Conservation (phyloP, 179 eudicot species). For the Carnegiea gigantea region DNA sequence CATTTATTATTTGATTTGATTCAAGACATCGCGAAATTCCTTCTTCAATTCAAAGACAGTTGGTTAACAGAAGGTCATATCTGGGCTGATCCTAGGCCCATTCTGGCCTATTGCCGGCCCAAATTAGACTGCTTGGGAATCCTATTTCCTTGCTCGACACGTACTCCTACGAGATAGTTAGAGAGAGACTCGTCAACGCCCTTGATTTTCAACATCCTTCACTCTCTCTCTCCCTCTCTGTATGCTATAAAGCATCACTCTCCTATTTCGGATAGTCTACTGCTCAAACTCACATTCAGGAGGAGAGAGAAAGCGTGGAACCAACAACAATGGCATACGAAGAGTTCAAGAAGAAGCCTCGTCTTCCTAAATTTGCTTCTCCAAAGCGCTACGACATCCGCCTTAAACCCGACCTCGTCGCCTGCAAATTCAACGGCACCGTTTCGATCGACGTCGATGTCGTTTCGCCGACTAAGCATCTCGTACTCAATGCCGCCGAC, state of each 20-base stretch:
- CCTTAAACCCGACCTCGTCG: slow-evolving; percentile 68
- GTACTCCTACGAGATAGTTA: background rate
- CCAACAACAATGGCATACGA: slow-evolving; percentile 32
- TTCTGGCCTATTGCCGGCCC: background rate
- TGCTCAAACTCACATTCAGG: background rate
- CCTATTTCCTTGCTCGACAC: background rate
- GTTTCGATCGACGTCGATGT: slow-evolving; percentile 53
- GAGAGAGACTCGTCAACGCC: background rate
- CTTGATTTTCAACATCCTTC: too few species aligned
- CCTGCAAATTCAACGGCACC: slow-evolving; percentile 64
- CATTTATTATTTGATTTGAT: too few species aligned
- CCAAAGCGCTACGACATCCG: slow-evolving; percentile 69
- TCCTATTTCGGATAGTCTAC: background rate
- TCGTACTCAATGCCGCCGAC: slow-evolving; percentile 88
- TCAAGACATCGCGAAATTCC: too few species aligned
- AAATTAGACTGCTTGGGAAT: background rate
- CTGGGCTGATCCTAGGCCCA: background rate
- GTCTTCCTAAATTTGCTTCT: slow-evolving; percentile 64
- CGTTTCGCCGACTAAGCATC: slow-evolving; percentile 43
- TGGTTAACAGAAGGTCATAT: too few species aligned
- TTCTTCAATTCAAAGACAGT: too few species aligned
- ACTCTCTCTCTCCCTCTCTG: too few species aligned
- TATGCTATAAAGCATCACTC: too few species aligned
- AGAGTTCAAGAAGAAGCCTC: slow-evolving; percentile 59
- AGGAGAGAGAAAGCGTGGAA: background rate